A percentile compares a stretch with the other conserved stretches of the same genome.
Evolutionary conservation across 331 rosid genomes (phyloP).

Genomic region (Malus hybrid): DNA sequence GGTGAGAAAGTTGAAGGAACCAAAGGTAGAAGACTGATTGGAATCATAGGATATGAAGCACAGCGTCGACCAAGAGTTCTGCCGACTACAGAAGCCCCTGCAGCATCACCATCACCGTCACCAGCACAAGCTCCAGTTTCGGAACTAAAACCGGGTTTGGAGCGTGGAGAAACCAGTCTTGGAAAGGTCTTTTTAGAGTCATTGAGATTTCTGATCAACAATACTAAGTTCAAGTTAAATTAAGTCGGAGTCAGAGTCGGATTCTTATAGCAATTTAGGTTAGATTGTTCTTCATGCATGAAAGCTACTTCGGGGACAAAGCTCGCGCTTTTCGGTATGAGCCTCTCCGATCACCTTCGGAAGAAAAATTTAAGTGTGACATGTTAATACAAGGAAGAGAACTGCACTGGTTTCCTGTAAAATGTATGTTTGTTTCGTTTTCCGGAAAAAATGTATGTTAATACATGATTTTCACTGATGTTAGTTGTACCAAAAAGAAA

Average conservation of each 20-base stretch:
- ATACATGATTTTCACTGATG: background rate
- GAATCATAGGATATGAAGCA: slow-evolving; percentile 19
- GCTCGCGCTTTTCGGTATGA: background rate
- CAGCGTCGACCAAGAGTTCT: background rate
- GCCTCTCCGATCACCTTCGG: background rate
- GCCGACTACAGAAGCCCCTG: slow-evolving; percentile 4
- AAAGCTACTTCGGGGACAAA: background rate
- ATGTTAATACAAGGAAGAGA: background rate
- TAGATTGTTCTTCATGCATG: background rate
- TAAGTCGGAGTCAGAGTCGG: background rate
- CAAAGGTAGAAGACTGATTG: slow-evolving; percentile 39
- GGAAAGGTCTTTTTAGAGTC: slow-evolving; percentile 12
- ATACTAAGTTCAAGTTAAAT: background rate
- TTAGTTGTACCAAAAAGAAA: background rate
- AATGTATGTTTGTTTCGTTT: background rate
- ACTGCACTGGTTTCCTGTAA: background rate
- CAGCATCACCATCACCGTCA: slow-evolving; percentile 11
- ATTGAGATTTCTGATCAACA: slow-evolving; percentile 9
- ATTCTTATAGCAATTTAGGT: background rate
- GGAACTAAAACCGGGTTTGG: background rate
- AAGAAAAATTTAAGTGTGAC: slow-evolving; percentile 1
- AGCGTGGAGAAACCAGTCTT: background rate
- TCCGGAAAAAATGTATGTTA: too few species aligned
- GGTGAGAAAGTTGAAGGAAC: slow-evolving; percentile 33
- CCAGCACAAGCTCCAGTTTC: background rate